Evolutionary conservation across 805 yeast genomes (phyloP).

Genomic region (Saturnispora mendoncae): DNA sequence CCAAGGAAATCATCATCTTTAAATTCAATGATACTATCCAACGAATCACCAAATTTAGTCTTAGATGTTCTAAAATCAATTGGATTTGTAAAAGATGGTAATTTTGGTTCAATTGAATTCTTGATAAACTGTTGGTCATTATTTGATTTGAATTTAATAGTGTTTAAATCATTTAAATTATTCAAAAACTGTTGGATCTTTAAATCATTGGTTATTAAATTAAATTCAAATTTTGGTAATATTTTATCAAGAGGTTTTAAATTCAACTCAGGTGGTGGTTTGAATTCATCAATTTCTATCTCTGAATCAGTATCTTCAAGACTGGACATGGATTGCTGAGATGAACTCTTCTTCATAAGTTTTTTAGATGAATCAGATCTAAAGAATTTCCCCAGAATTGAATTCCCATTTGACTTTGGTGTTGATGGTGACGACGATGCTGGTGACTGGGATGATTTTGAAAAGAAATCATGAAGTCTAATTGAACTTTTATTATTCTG

Average conservation of each 20-base stretch:
- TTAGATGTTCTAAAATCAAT: not conserved
- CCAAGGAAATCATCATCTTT: constrained; percentile 8
- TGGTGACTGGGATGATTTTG: not conserved
- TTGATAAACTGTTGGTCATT: constrained; percentile 2
- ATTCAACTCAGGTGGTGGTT: constrained; percentile 37
- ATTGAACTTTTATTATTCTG: constrained; percentile 1
- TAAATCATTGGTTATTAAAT: constrained; percentile 20
- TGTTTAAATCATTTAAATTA: constrained; percentile 16
- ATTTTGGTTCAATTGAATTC: constrained; percentile 16
- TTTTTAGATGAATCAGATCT: not conserved
- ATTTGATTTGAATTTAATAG: constrained; percentile 10
- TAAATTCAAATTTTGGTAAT: constrained; percentile 21
- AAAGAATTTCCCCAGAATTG: constrained; percentile 4
- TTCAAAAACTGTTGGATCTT: constrained; percentile 16
- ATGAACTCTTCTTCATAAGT: constrained; percentile 2
- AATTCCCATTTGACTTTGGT: not conserved
- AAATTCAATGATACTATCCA: constrained; percentile 7
- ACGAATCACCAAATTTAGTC: not conserved
- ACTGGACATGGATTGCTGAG: not conserved
- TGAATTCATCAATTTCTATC: not conserved
- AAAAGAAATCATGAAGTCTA: constrained; percentile 7
- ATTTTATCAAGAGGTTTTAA: constrained; percentile 21
- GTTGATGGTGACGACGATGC: not conserved
- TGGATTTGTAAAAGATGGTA: constrained; percentile 15
- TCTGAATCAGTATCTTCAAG: not conserved